A percentile compares a stretch with the other conserved stretches of the same genome.
phyloP scores from a whole-genome alignment of 331 rosid genomes.

The Spiraea crenata region DNA sequence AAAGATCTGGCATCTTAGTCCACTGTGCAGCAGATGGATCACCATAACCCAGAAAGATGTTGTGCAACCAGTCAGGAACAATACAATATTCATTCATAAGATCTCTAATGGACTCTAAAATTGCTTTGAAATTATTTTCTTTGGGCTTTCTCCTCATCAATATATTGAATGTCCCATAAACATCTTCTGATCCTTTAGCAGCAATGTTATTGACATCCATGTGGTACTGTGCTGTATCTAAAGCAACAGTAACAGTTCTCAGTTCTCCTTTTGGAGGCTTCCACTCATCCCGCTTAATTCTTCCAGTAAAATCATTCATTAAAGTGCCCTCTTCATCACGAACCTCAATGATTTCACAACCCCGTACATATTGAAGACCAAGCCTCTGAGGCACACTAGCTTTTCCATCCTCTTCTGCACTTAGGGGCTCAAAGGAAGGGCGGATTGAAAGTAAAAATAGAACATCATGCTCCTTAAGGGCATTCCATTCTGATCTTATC shows the following conservation, averaged over 20 bases:
- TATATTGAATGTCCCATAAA: slow-evolving; percentile 84
- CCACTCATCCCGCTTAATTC: slow-evolving; percentile 95
- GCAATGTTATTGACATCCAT: slow-evolving; percentile 96
- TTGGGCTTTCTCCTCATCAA: slow-evolving; percentile 98
- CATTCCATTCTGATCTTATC: slow-evolving; percentile 94
- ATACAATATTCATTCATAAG: slow-evolving; percentile 96
- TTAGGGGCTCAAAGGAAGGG: slow-evolving; percentile 93
- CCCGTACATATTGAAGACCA: slow-evolving; percentile 91
- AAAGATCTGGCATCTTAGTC: slow-evolving; percentile 94
- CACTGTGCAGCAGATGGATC: slow-evolving; percentile 97
- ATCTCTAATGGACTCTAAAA: slow-evolving; percentile 94
- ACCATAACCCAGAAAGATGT: slow-evolving; percentile 87
- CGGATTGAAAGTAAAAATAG: slow-evolving; percentile 81
- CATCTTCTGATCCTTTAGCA: slow-evolving; percentile 90
- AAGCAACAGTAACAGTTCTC: slow-evolving; percentile 94
- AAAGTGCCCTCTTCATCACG: slow-evolving; percentile 93
- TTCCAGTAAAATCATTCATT: slow-evolving; percentile 97
- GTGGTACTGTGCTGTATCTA: slow-evolving; percentile 95
- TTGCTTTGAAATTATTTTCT: slow-evolving; percentile 98
- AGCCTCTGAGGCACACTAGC: slow-evolving; percentile 92
- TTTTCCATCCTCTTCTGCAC: slow-evolving; percentile 77
- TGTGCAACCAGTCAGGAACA: slow-evolving; percentile 97
- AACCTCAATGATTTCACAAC: slow-evolving; percentile 89
- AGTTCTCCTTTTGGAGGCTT: slow-evolving; percentile 97
- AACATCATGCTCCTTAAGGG: slow-evolving; percentile 97